Percentiles rank a stretch among this genome's conserved stretches.
These are phyloP conservation scores for Pigoraptor vietnamica DNA, from an alignment of 78 protist species.

Conservation along the genomic window DNA sequence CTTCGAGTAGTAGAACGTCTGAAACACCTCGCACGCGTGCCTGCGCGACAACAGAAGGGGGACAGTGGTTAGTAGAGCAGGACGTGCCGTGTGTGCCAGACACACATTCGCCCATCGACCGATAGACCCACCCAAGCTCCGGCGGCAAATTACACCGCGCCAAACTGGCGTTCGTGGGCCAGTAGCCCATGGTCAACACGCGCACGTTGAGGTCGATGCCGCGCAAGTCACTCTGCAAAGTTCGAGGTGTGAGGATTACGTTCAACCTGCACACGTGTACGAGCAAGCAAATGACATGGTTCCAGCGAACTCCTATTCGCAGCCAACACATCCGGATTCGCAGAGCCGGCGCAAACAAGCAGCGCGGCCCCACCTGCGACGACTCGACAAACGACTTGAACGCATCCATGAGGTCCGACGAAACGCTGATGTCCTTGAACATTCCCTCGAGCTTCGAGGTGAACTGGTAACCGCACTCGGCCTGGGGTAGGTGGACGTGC, in stretches of 20 bases:
- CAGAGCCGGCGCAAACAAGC: too few species aligned
- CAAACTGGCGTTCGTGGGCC: constrained; percentile 50
- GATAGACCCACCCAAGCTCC: neutral
- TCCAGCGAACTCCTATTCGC: too few species aligned
- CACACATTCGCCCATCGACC: too few species aligned
- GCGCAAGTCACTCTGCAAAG: neutral
- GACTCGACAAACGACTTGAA: constrained; percentile 21
- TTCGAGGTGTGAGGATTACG: neutral
- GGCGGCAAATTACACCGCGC: neutral
- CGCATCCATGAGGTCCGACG: constrained; percentile 60
- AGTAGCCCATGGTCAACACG: constrained; percentile 87
- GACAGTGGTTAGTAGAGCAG: neutral
- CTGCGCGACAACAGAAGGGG: neutral
- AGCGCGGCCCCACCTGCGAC: too few species aligned
- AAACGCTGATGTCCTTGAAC: constrained; percentile 88
- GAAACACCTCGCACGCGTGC: constrained; percentile 32
- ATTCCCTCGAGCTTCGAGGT: constrained; percentile 91
- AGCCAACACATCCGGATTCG: too few species aligned
- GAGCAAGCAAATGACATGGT: neutral
- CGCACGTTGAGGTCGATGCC: constrained; percentile 38
- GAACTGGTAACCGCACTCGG: constrained; percentile 88
- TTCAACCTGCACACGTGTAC: too few species aligned
- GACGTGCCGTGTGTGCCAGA: too few species aligned
- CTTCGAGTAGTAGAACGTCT: constrained; percentile 51
- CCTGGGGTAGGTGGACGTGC: neutral